Conservation (phyloP, 2,329 filamentous ascomycete genomes). For the Phialophora verrucosa region DNA sequence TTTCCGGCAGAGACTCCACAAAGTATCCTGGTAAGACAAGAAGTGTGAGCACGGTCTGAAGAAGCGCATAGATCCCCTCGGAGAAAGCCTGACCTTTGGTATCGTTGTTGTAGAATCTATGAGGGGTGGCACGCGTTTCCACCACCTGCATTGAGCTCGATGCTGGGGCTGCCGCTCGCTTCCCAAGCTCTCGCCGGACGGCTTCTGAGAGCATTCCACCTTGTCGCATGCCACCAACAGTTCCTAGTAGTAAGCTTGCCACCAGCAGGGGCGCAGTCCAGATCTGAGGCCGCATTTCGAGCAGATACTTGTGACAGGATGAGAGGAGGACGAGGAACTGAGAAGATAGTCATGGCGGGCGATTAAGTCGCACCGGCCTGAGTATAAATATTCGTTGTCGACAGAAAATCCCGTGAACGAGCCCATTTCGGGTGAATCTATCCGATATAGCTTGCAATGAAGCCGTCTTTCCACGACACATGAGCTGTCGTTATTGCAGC, state of each 20-base stretch:
- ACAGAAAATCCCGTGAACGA: neutral
- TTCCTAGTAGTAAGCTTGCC: neutral
- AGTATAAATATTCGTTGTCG: neutral
- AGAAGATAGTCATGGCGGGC: neutral
- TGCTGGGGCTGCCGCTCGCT: neutral
- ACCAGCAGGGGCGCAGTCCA: neutral
- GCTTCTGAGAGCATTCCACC: neutral
- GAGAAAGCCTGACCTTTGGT: neutral
- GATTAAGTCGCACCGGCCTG: neutral
- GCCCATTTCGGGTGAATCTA: neutral
- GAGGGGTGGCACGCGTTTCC: neutral
- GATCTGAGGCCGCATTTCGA: neutral
- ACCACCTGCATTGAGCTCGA: neutral
- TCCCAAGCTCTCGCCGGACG: neutral
- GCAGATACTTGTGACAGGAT: neutral
- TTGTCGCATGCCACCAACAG: neutral
- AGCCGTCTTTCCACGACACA: neutral
- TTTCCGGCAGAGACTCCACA: conserved; percentile 30
- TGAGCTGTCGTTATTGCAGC: neutral
- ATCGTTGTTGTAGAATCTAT: conserved; percentile 1
- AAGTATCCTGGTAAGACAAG: conserved; percentile 22
- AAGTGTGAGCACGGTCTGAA: conserved; percentile 1
- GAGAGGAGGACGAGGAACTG: neutral
- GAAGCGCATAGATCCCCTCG: neutral
- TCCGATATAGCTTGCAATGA: neutral